A percentile compares a stretch with the other conserved stretches of the same genome.
Conservation (phyloP, 805 yeast genomes). For the Millerago galiae region DNA sequence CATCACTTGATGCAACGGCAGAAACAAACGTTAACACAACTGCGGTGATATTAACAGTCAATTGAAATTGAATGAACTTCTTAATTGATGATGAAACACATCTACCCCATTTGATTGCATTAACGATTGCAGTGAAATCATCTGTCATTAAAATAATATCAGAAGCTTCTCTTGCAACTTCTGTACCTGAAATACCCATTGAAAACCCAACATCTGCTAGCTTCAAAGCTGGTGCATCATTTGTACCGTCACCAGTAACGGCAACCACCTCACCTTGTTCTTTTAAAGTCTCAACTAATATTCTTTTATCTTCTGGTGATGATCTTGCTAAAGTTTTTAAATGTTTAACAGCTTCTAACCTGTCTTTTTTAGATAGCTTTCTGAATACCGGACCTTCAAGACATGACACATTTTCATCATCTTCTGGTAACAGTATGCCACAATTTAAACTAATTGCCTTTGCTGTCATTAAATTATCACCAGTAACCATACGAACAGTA, state of each 20-base stretch:
- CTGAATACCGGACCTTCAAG: conserved; percentile 95
- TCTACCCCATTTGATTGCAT: conserved; percentile 98
- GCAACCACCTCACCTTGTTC: conserved; percentile 90
- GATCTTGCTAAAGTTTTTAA: conserved; percentile 88
- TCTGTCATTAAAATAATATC: conserved; percentile 91
- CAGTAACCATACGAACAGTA: conserved; percentile 95
- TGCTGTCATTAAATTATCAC: conserved; percentile 91
- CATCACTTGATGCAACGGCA: conserved; percentile 77
- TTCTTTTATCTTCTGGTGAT: conserved; percentile 90
- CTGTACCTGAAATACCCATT: conserved; percentile 98
- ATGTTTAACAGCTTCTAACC: conserved; percentile 58
- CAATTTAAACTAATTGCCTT: conserved; percentile 84
- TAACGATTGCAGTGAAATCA: conserved; percentile 89
- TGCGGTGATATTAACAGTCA: conserved; percentile 97
- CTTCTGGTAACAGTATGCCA: conserved; percentile 53
- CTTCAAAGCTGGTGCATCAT: conserved; percentile 96
- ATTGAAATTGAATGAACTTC: conserved; percentile 92
- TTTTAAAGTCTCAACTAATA: conserved; percentile 76
- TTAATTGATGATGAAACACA: conserved; percentile 92
- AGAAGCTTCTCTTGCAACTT: conserved; percentile 96
- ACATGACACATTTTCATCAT: conserved; percentile 49
- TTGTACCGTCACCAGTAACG: conserved; percentile 98
- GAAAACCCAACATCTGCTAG: conserved; percentile 97
- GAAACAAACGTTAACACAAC: conserved; percentile 89
- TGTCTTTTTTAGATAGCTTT: conserved; percentile 49